Conservation (phyloP, 2,329 filamentous ascomycete species). For the Botryotinia globosa region DNA sequence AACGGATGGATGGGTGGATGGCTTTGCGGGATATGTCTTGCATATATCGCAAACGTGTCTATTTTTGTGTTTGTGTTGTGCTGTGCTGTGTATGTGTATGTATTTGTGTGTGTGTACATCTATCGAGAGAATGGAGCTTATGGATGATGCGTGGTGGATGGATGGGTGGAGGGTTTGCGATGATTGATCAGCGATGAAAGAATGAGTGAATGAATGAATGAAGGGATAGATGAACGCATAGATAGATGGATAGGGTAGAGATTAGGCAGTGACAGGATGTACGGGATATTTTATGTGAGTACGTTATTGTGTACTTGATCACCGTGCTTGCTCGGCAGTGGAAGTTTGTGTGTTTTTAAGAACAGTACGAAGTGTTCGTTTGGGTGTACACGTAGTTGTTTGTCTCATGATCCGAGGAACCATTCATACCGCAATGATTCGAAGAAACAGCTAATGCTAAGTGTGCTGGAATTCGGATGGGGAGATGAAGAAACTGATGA, state of each 20-base stretch:
- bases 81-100: not conserved
- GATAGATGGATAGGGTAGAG: not conserved
- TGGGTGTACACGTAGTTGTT: not conserved
- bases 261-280: not conserved
- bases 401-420: not conserved
- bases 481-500: not conserved
- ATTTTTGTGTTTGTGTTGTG: not conserved
- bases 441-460: rapidly evolving
- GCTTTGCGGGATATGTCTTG: not conserved
- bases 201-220: not conserved
- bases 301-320: not conserved
- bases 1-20: not conserved
- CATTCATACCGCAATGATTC: rapidly evolving
- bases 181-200: not conserved
- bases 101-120: not conserved
- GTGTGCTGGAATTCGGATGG: not conserved
- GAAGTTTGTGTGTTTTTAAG: not conserved
- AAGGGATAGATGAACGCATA: not conserved
- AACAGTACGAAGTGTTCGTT: not conserved
- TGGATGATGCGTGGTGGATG: not conserved
- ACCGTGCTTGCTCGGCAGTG: not conserved
- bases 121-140: not conserved
- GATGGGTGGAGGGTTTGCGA: not conserved
- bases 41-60: not conserved
- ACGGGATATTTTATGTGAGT: not conserved